These are phyloP conservation scores for Mayamaea pseudoterrestris DNA, from an alignment of 108 stramenopile species.

Conservation along the genomic window DNA sequence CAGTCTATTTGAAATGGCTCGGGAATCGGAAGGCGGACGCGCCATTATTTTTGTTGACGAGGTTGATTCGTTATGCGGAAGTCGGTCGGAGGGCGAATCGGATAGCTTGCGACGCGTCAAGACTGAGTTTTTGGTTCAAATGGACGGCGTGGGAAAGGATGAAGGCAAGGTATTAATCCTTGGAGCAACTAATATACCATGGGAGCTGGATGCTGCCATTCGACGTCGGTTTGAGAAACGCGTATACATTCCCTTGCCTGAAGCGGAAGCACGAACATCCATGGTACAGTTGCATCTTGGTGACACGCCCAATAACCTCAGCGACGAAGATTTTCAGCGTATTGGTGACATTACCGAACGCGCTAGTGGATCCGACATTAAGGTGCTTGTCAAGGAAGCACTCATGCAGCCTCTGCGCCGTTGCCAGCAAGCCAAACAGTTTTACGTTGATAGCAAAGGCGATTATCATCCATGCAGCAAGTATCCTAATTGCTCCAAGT, in stretches of 20 bases:
- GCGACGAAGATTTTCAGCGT: slow-evolving; percentile 68
- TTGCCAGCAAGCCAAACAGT: slow-evolving; percentile 93
- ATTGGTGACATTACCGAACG: slow-evolving; percentile 80
- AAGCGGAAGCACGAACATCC: slow-evolving; percentile 64
- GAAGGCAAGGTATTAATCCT: slow-evolving; percentile 78
- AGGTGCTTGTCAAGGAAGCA: slow-evolving; percentile 93
- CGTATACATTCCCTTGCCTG: slow-evolving; percentile 97
- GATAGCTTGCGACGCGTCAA: slow-evolving; percentile 90
- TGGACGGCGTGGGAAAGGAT: slow-evolving; percentile 92
- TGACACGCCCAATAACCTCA: slow-evolving; percentile 80
- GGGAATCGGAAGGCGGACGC: slow-evolving; percentile 70
- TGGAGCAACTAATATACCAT: slow-evolving; percentile 97
- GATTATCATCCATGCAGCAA: slow-evolving; percentile 56
- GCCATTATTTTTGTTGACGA: slow-evolving; percentile 96
- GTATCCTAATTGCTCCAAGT: slow-evolving; percentile 86
- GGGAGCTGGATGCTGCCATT: slow-evolving; percentile 99
- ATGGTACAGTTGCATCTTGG: slow-evolving; percentile 92
- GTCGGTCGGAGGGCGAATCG: slow-evolving; percentile 82
- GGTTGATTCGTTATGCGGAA: slow-evolving; percentile 91
- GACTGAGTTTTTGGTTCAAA: slow-evolving; percentile 99
- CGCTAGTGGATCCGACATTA: slow-evolving; percentile 88
- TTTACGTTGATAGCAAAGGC: slow-evolving; percentile 42
- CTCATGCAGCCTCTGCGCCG: slow-evolving; percentile 93
- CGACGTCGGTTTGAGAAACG: slow-evolving; percentile 98
- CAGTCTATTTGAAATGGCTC: slow-evolving; percentile 96